Conservation (phyloP, 2,329 filamentous ascomycete species). For the Cladophialophora exuberans region DNA sequence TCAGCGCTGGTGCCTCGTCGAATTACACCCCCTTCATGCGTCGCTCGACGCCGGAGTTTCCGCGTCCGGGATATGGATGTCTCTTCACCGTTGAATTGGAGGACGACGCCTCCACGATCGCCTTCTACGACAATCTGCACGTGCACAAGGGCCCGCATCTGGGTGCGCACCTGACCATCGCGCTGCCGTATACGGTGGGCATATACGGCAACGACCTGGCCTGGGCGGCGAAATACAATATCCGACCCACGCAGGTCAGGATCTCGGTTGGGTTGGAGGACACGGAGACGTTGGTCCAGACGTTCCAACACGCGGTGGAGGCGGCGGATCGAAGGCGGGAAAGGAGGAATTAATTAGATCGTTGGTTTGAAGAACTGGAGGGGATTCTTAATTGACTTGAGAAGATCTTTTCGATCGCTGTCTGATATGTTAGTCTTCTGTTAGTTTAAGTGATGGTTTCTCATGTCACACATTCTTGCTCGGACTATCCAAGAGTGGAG, state of each 20-base stretch:
- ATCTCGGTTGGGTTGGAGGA: slow-evolving; percentile 28
- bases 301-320: slow-evolving; percentile 22
- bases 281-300: slow-evolving; percentile 16
- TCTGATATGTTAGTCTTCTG: no score
- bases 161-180: slow-evolving; percentile 26
- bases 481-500: no score
- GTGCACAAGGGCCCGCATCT: slow-evolving; percentile 38
- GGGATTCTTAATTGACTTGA: no score
- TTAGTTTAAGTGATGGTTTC: no score
- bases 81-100: slow-evolving; percentile 57
- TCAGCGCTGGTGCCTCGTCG: background rate
- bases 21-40: slow-evolving; percentile 31
- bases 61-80: slow-evolving; percentile 58
- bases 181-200: slow-evolving; percentile 19
- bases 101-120: slow-evolving; percentile 24
- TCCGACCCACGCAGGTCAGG: slow-evolving; percentile 21
- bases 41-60: slow-evolving; percentile 47
- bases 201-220: slow-evolving; percentile 22
- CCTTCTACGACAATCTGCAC: slow-evolving; percentile 39
- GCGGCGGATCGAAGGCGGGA: slow-evolving; percentile 12
- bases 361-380: background rate
- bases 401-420: no score
- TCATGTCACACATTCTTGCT: no score
- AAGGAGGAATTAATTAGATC: no score
- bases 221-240: slow-evolving; percentile 19